Base-by-base conservation (phyloP, 2,329 filamentous ascomycete genomes). In the Gyromitra esculenta region DNA sequence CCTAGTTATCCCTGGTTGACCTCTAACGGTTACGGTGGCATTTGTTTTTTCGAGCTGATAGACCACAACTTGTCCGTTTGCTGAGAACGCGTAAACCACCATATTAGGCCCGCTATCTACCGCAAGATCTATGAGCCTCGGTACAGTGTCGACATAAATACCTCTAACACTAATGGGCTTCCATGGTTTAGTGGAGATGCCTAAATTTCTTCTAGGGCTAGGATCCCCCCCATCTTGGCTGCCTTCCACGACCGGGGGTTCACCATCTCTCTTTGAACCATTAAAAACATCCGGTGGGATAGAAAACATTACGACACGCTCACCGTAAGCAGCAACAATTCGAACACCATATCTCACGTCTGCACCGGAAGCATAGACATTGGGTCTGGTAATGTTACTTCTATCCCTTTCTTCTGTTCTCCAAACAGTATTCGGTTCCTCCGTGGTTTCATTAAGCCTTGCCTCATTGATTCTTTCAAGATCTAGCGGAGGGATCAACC, bases 271-370 rank as follows among this genome's bases (percentile, higher is more conserved):
- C 31, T 68, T 69, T 9, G 56, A 65, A 18, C 84, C 81, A 41
- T 84, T 83, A 76, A 89, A 87, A 1, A 87, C 82, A 81, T 91
- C 89, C 0, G 86, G 82, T 0, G 90, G 89, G 1, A 92, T 83
- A 0, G 86, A 89, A 81, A 90, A 92, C 1, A 91, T 83, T 67
- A 89, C 86, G 35, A 92, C 79, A 39, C 82, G 80, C 45, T 86
- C 84, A 18, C 84, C 84, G 81, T 89, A 91, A 2, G 85, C 87
- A 35, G 87, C 89, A 5, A 88, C 87, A 18, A 91, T 83, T 15
- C 89, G 85, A 3, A 89, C 85, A 2, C 90, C 89, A 83, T 86
- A 87, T 2, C 83, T 83, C 7, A 89, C 83, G 78, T 91, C 87
- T n/a, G 86, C 84, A 1, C 87, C 88, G 35, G 86, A 86, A 2